Conservation (phyloP, 306 rosid species). For the Vigna reflexopilosa region DNA sequence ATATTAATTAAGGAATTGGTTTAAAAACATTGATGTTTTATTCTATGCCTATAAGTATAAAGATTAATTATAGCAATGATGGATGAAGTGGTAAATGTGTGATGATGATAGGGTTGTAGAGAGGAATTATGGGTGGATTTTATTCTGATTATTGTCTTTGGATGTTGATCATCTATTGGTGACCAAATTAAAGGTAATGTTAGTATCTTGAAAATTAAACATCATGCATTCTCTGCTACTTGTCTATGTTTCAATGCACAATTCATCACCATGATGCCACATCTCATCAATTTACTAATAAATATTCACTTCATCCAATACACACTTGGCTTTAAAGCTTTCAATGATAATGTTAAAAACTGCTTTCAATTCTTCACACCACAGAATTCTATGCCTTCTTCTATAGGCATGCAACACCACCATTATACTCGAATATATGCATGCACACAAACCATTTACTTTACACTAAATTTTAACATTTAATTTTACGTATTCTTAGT, state of each 20-base stretch:
- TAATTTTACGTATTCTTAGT: neutral
- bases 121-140: constrained; percentile 28
- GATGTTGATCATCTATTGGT: constrained; percentile 42
- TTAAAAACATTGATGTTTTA: neutral
- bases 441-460: neutral
- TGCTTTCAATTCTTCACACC: neutral
- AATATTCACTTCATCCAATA: constrained; percentile 27
- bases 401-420: neutral
- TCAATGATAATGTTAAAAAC: neutral
- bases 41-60: neutral
- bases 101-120: constrained; percentile 39
- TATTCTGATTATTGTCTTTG: constrained; percentile 41
- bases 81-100: neutral
- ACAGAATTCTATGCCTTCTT: constrained; percentile 22
- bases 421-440: constrained; percentile 32
- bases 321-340: neutral
- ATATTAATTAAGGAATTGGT: too few species aligned
- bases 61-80: neutral
- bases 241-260: constrained; percentile 40
- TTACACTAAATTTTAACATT: neutral
- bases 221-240: neutral
- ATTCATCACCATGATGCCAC: constrained; percentile 37
- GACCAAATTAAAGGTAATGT: constrained; percentile 24
- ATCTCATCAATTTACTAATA: constrained; percentile 15
- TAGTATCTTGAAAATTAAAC: constrained; percentile 26